Evolutionary conservation across 805 yeast species (phyloP), one percentile per base, ranked within the genome.

Genomic region (Suhomyces canberraensis): DNA sequence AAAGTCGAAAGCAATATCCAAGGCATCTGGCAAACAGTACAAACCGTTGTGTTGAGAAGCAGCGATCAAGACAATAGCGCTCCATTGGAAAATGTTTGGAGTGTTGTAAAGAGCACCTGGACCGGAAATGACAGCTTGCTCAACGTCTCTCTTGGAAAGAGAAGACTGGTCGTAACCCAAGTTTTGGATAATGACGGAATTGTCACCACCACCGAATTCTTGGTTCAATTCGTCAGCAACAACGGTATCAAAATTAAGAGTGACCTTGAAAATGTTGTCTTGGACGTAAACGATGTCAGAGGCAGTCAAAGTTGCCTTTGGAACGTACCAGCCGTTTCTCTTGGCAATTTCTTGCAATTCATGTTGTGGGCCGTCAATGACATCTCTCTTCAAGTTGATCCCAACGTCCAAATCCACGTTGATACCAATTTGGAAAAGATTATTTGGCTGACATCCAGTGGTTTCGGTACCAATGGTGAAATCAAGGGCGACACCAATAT

Each of bases 261-360:
- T 46, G 29, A 48, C 53, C 41, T 52, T 45, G 42, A 39, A 51
- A 20, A 45, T 30, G 36, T 45, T 48, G 24, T 35, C 52, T 22
- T 39, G 29, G 17, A 47, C 50, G 29, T 27, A 44, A 9, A 35
- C 37, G 33, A 50, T 44, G 27, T 50, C 45, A n/a, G 47, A 40
- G 11, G 47, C 48, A 16, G 40, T 37, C 33, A 48, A 46, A 24
- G 44, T 37, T 8, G 50, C 52, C 40, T 40, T 46, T 21, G 52
- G 52, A 31, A 42, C 42, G 40, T 28, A 33, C 31, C 29, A 11
- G 18, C 31, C 30, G 32, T 33, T 37, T 31, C 40, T 39, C 22
- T 30, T 36, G 33, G 39, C 36, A 15, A 35, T 18, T 19, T 24
- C 21, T 5, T 16, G 11, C n/a, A 18, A 25, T 24, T 31, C 36